Percentiles rank a stretch among this genome's conserved stretches.
Evolutionary conservation across 2,329 filamentous ascomycete species (phyloP).

Genomic region (Aaosphaeria arxii): DNA sequence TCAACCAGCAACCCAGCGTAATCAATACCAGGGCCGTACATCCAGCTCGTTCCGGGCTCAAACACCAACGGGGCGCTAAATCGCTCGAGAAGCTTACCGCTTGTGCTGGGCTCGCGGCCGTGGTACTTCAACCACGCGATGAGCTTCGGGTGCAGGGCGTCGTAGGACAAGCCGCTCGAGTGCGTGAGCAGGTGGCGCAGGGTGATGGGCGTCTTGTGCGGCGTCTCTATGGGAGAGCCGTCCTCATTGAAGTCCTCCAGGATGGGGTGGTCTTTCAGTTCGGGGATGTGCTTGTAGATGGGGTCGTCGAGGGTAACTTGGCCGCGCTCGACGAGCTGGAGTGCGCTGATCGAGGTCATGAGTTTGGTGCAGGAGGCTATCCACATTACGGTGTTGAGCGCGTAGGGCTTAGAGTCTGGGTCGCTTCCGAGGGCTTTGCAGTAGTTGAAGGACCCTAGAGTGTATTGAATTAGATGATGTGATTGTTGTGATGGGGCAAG

Average conservation of each 20-base stretch:
- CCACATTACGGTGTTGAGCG: constrained; percentile 34
- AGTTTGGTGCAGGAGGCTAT: constrained; percentile 40
- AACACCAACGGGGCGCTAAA: constrained; percentile 52
- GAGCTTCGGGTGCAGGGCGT: constrained; percentile 40
- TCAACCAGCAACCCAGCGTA: constrained; percentile 47
- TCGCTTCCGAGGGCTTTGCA: constrained; percentile 33
- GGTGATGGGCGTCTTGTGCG: constrained; percentile 24
- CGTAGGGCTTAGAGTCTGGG: constrained; percentile 18
- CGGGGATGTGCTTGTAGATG: constrained; percentile 30
- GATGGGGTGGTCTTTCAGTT: constrained; percentile 23
- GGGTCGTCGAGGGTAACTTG: constrained; percentile 29
- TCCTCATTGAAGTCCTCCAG: constrained; percentile 22
- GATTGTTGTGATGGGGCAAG: background rate
- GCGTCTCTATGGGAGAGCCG: constrained; percentile 19
- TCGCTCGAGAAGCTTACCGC: constrained; percentile 46
- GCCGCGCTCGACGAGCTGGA: constrained; percentile 36
- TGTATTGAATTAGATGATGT: background rate
- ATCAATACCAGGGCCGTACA: constrained; percentile 50
- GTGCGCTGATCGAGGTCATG: constrained; percentile 29
- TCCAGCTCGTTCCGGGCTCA: constrained; percentile 59
- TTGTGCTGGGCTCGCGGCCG: constrained; percentile 35
- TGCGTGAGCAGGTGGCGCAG: constrained; percentile 48
- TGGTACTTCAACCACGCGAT: constrained; percentile 35
- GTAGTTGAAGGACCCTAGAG: constrained; percentile 33
- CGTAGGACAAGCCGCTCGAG: constrained; percentile 48